Base-by-base conservation (phyloP, 2,329 filamentous ascomycete genomes). In the Fusarium tuaranense region DNA sequence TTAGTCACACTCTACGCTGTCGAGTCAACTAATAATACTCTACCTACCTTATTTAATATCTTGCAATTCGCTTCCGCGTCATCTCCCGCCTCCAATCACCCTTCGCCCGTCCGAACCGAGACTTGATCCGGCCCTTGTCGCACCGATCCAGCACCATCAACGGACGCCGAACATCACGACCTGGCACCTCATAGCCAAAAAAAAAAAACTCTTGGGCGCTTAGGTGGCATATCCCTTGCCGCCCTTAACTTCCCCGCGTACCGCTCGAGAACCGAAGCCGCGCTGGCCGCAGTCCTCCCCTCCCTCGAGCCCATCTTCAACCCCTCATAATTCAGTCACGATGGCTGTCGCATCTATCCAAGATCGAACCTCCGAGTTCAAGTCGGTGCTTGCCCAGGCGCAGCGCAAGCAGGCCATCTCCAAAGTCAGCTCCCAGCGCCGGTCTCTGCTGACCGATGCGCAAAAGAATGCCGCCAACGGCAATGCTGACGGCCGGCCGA, bases 331-430 rank as follows among this genome's bases (percentile, higher is more conserved):
- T 55, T 38, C 63, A 36, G 46, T 64, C 81, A 82, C 71, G 62
- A 92, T 92, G 91, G 90, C 90, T 67, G 88, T 91, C 81, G 82
- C 88, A 70, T 96, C 95, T 62, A 97, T 98, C 83, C 97, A 99
- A 87, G 97, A 99, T 87, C 94, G 97, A 81, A 99, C 97, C 68
- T 90, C 92, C 81, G 97, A 99, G 88, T 99, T 99, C 89, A 93
- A 92, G 82, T 94, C 95, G 74, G 97, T 98, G 80, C 91, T 98
- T 72, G 88, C 90, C 55, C 94, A 97, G 82, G 94, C 94, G 62
- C 95, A 97, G 84, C 93, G 92, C 81, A 90, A 92, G 74, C 92
- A 97, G 80, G 91, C 92, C 36, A 89, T 92, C 13, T 91, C 90
- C 70, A 98, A 97, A 85, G 88, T 93, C 62, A 91, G 94, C 78